These are phyloP conservation scores for Peltaster fructicola DNA, from an alignment of 2,329 filamentous ascomycete genomes.

Conservation along the genomic window DNA sequence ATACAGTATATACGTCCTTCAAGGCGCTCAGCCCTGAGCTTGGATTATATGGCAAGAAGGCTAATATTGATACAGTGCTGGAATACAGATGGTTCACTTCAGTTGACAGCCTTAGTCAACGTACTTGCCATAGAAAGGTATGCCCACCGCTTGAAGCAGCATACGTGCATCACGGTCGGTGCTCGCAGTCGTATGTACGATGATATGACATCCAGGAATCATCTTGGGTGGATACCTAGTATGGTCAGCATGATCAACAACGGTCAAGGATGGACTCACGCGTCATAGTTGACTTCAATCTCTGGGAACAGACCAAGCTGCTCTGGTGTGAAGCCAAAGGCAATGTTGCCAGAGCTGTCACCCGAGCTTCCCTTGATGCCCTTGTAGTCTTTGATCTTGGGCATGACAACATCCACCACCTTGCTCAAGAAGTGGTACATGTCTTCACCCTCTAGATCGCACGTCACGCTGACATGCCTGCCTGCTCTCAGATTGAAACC, in stretches of 20 bases:
- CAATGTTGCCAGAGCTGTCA: conserved; percentile 75
- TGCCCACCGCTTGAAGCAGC: conserved; percentile 51
- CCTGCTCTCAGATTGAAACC: conserved; percentile 59
- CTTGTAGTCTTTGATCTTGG: conserved; percentile 89
- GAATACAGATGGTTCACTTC: too few species aligned
- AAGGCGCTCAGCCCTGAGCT: too few species aligned
- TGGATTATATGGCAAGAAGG: too few species aligned
- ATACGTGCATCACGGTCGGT: conserved; percentile 73
- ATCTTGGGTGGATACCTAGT: conserved; percentile 47
- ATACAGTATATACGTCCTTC: too few species aligned
- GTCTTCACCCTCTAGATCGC: conserved; percentile 56
- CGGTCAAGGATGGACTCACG: conserved; percentile 38
- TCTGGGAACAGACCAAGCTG: conserved; percentile 78
- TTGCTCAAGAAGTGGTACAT: conserved; percentile 88
- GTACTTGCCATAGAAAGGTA: conserved; percentile 70
- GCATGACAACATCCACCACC: conserved; percentile 74
- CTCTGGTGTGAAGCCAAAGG: conserved; percentile 59
- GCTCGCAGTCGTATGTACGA: conserved; percentile 66
- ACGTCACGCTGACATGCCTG: conserved; percentile 58
- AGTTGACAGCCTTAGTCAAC: conserved; percentile 35
- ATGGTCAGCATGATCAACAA: conserved; percentile 14
- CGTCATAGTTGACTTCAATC: conserved; percentile 83
- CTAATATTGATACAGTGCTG: too few species aligned
- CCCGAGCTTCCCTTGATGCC: conserved; percentile 63
- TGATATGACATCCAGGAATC: conserved; percentile 73